phyloP scores from a whole-genome alignment of 2,329 filamentous ascomycete genomes.

The Allantophomopsis lycopodina region DNA sequence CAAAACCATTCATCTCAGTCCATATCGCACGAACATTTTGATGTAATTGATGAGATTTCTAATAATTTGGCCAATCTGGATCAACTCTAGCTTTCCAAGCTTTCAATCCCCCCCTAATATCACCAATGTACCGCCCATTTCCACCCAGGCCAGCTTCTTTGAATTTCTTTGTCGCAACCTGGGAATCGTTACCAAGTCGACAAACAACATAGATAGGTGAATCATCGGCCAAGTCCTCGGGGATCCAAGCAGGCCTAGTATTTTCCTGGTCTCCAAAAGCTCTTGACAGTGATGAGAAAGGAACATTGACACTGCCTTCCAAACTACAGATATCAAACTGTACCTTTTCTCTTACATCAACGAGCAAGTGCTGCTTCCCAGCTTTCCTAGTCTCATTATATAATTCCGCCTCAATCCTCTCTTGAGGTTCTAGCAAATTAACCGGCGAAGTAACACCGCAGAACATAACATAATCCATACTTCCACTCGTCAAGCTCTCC shows the following conservation, averaged over 20 bases:
- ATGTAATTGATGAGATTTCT: neutral
- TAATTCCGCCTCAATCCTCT: constrained; percentile 52
- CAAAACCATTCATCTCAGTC: too few relatives aligned
- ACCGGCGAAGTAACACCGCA: constrained; percentile 53
- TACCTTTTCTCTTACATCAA: constrained; percentile 76
- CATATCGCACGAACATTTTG: too few relatives aligned
- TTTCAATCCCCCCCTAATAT: constrained; percentile 57
- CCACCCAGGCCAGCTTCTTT: constrained; percentile 40
- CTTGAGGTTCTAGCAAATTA: constrained; percentile 40
- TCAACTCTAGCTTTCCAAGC: constrained; percentile 64
- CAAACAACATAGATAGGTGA: constrained; percentile 60
- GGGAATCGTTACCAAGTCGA: constrained; percentile 66
- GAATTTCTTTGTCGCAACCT: constrained; percentile 51
- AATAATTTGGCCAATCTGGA: constrained; percentile 39
- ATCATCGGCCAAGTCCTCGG: constrained; percentile 21
- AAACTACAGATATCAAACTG: constrained; percentile 75
- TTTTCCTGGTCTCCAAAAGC: constrained; percentile 16
- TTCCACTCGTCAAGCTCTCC: constrained; percentile 46
- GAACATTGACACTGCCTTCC: constrained; percentile 62
- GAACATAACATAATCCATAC: constrained; percentile 74
- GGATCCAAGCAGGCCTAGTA: constrained; percentile 21
- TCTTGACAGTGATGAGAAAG: constrained; percentile 37
- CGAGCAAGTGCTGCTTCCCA: constrained; percentile 35
- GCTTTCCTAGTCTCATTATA: constrained; percentile 27
- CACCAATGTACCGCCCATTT: constrained; percentile 43